These are phyloP conservation scores for Geotrichum phurueaensis DNA, from an alignment of 1,139 yeast genomes.

Conservation along the genomic window DNA sequence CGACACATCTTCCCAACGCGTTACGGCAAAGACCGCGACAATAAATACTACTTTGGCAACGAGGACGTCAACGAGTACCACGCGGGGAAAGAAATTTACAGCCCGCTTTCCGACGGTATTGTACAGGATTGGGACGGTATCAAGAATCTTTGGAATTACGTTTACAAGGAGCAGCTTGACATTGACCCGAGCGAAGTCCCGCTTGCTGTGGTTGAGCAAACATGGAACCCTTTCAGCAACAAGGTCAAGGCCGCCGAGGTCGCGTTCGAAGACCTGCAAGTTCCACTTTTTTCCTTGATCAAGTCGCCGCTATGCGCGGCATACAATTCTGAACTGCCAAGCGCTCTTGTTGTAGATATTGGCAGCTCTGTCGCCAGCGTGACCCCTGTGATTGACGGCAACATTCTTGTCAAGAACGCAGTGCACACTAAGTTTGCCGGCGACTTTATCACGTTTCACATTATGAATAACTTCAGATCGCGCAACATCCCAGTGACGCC, in stretches of 20 bases:
- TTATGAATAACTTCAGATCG: constrained; percentile 31
- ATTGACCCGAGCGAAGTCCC: constrained; percentile 69
- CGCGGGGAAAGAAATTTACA: constrained; percentile 35
- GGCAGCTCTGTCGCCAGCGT: constrained; percentile 49
- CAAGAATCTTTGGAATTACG: constrained; percentile 36
- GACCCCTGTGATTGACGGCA: constrained; percentile 90
- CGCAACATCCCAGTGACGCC: constrained; percentile 32
- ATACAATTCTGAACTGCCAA: constrained; percentile 34
- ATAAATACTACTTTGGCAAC: constrained; percentile 32
- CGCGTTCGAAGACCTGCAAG: constrained; percentile 65
- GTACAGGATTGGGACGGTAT: constrained; percentile 45
- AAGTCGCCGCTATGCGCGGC: constrained; percentile 86
- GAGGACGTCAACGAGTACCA: constrained; percentile 32
- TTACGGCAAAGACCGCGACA: constrained; percentile 32
- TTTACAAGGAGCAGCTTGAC: constrained; percentile 40
- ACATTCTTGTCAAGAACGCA: constrained; percentile 32
- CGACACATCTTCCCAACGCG: constrained; percentile 64
- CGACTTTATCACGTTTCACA: constrained; percentile 38
- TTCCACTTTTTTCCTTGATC: constrained; percentile 81
- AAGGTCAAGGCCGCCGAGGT: constrained; percentile 69
- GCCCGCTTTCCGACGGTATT: constrained; percentile 40
- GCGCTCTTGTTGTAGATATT: constrained; percentile 36
- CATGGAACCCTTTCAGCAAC: constrained; percentile 72
- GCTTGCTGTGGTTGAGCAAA: constrained; percentile 71
- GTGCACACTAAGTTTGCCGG: constrained; percentile 39